Evolutionary conservation across 768 basidiomycete species (phyloP), one percentile per base, ranked within the genome.

Genomic region (Lactarius pseudohatsudake): DNA sequence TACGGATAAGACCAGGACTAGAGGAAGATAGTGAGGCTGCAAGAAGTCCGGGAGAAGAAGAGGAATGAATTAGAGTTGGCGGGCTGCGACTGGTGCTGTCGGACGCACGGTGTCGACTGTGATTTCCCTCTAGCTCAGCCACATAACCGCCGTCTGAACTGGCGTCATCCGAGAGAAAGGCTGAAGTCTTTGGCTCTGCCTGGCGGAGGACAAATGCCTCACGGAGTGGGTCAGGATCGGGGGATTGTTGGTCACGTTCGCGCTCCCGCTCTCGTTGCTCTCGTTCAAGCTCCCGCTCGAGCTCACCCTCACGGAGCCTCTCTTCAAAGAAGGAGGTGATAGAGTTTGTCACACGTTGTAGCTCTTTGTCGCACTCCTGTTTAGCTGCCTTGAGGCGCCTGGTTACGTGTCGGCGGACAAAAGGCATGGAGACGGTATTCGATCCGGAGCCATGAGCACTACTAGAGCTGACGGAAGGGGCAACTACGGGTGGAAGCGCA

Each of bases 291-390:
- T 90, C 90, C 68, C 79, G 78, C 72, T 82, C 78, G 72, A 86
- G 82, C 75, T 93, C 89, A 61, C 83, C 86, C 69, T 92, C 91
- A 55, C 90, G 82, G 43, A 96, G 84, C 72, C 89, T 86, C 74
- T 94, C 91, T 79, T 99, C 96, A 72, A 97, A 96, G 78, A 94
- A 98, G 45, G 87, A 78, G 69, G 96, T 96, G 81, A 99, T 95
- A 67, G 88, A 92, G 78, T 92, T 89, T 66, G 96, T 94, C 75
- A 98, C 91, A 74, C 94, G 90, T 74, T 90, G 88, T 10, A 99
- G 86, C 77, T 97, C 94, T 81, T 91, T 92, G 85, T 99, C 94
- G 82, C 96, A 99, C 70, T 92, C 92, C 59, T 91, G 86, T 81
- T 99, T 98, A 65, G 96, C 95, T 4, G 90, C 90, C 80, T 88